These are phyloP conservation scores for Acanthamoeba quina DNA, from an alignment of 208 protist species.

Conservation along the genomic window DNA sequence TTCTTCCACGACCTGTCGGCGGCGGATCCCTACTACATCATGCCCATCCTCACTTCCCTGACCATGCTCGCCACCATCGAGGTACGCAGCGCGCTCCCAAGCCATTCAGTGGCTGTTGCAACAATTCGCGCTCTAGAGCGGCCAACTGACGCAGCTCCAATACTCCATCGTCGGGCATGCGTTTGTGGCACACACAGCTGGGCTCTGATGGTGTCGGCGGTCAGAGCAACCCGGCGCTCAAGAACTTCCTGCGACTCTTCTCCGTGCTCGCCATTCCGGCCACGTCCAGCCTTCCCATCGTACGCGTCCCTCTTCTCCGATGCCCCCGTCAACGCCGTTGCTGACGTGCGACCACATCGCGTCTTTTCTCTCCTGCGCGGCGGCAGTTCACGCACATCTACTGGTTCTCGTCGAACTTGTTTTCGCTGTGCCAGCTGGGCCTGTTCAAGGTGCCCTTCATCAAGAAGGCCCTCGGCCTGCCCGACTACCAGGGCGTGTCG, in stretches of 20 bases:
- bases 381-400: slow-evolving; percentile 16
- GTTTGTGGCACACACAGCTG: background rate
- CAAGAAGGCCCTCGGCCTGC: slow-evolving; percentile 19
- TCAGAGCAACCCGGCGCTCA: background rate
- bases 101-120: too few species aligned
- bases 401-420: slow-evolving; percentile 39
- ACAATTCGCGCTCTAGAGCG: background rate
- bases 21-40: slow-evolving; percentile 44
- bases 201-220: slow-evolving; percentile 22
- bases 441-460: slow-evolving; percentile 4
- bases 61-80: slow-evolving; percentile 35
- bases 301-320: background rate
- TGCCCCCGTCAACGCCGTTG: background rate
- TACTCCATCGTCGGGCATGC: background rate
- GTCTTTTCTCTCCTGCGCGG: background rate
- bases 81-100: background rate
- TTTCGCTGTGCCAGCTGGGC: slow-evolving; percentile 14
- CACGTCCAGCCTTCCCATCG: slow-evolving; percentile 16
- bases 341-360: background rate
- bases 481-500: background rate
- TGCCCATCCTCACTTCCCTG: background rate
- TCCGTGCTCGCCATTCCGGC: slow-evolving; percentile 5
- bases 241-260: slow-evolving; percentile 41
- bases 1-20: background rate
- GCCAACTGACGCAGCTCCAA: background rate